Evolutionary conservation across 2,329 filamentous ascomycete species (phyloP), one percentile per base, ranked within the genome.

Genomic region (Stachybotrys chlorohalonatus): DNA sequence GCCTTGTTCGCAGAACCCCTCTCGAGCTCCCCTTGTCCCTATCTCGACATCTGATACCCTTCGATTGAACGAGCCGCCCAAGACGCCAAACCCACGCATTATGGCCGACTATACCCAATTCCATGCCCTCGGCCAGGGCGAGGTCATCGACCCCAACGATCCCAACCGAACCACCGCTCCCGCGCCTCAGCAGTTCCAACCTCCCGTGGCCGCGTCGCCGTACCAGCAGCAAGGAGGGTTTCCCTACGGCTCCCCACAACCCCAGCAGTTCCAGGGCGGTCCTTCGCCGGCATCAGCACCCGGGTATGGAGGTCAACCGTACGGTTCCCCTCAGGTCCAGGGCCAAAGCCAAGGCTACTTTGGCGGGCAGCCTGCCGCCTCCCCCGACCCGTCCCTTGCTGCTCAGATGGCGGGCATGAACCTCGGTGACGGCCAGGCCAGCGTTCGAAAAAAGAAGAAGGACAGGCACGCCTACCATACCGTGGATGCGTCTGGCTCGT

Each of bases 381-480:
- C 68, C 54, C 72, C 72, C 55, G 79, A 83, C 62, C 72, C 66
- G 54, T 76, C 75, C 15, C 68, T 90, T 56, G 79, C 84, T 50
- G 80, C 84, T 54, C 90, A 95, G 70, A 87, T 95, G 86, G 85
- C 86, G 47, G 84, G 84, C 57, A 82, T 95, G 80, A 85, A 79
- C 47, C 75, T 95, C 61, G 83, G 79, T 39, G 66, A 68, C 39
- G 70, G 77, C 49, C 74, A 76, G 42, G 68, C 81, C 51, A 75
- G 75, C 2, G 73, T 72, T 55, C 79, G 84, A 68, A 87, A 78
- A 70, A 90, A 92, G 79, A 97, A 96, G 83, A 96, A 96, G 80
- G 88, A 96, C 69, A 84, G 90, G 56, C 93, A 97, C 73, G 93
- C 92, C 59, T 89, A 95, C 70, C 93, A 97, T 70, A 86, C 84